Conservation (phyloP, 2,329 filamentous ascomycete genomes). For the Simplicillium aogashimaense region DNA sequence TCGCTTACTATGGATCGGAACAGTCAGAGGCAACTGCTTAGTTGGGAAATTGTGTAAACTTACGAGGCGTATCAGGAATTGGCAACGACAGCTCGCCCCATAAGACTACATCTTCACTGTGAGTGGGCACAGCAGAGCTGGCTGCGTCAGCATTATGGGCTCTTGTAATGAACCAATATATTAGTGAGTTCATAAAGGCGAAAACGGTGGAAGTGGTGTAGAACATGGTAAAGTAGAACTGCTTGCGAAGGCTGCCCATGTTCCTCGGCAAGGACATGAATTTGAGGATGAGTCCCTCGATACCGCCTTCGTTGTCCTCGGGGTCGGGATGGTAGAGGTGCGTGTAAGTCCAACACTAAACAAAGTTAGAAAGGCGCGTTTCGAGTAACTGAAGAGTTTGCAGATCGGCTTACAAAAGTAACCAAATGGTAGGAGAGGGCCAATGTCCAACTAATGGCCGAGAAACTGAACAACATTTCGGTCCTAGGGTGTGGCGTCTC, state of each 20-base stretch:
- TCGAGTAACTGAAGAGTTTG: neutral
- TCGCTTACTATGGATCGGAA: constrained; percentile 28
- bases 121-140: neutral
- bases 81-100: too few relatives aligned
- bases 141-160: constrained; percentile 15
- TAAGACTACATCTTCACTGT: too few relatives aligned
- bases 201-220: constrained; percentile 36
- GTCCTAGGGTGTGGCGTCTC: constrained; percentile 26
- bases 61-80: too few relatives aligned
- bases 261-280: constrained; percentile 35
- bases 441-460: constrained; percentile 30
- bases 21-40: too few relatives aligned
- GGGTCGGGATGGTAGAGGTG: constrained; percentile 37
- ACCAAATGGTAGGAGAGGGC: constrained; percentile 35
- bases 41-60: too few relatives aligned
- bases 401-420: constrained; percentile 36
- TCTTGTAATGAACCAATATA: constrained; percentile 37
- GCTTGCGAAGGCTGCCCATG: constrained; percentile 27
- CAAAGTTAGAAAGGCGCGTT: neutral
- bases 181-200: constrained; percentile 36
- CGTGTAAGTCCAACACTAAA: constrained; percentile 40
- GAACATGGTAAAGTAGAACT: constrained; percentile 40
- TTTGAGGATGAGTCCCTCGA: constrained; percentile 25
- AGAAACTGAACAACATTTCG: constrained; percentile 39
- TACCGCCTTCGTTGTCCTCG: constrained; percentile 23